Base-by-base conservation (phyloP, 2,329 filamentous ascomycete species). In the Xylaria sp. region DNA sequence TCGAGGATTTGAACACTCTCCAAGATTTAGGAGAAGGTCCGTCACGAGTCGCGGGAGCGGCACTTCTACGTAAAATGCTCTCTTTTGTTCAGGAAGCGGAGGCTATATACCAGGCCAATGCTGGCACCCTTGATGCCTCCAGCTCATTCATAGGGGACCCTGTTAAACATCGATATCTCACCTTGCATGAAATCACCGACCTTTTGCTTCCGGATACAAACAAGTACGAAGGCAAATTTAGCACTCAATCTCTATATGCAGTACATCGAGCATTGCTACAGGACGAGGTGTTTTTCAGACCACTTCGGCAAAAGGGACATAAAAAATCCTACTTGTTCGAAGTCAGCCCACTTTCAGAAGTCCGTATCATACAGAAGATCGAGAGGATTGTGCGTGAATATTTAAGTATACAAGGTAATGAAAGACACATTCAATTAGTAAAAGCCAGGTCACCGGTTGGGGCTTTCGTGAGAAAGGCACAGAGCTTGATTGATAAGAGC, bases 261-360 rank as follows among this genome's bases (percentile, higher is more conserved):
- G 87, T 94, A 6, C 90, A 93, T 71, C 86, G 86, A 63, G 85
- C 89, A 9, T 76, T 95, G 7, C 77, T 84, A 27, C 81, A 84
- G 45, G 85, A 89, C 66, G 87, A 89, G 9, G 82, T 88, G 60
- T 86, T 83, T 31, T 92, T 94, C 74, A 82, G 83, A 1, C 81
- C 84, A 1, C 69, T 86, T 75, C 77, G 83, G 78, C 73, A 85
- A 69, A 76, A 84, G 78, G 77, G 84, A 78, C 75, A 76, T 82
- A 74, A 88, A 79, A 73, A 85, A 78, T 77, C 86, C 7, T 84
- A 85, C 66, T 71, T 91, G 33, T 92, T 90, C 72, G 85, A 89
- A 68, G 83, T 94, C 64, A 82, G 85, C 25, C 84, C 88, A 9
- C 81, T 83, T 55, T 78, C 80, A 10, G 87, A 90, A 69, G 81